Base-by-base conservation (phyloP, 768 basidiomycete species). In the Rhizopogon rudus region DNA sequence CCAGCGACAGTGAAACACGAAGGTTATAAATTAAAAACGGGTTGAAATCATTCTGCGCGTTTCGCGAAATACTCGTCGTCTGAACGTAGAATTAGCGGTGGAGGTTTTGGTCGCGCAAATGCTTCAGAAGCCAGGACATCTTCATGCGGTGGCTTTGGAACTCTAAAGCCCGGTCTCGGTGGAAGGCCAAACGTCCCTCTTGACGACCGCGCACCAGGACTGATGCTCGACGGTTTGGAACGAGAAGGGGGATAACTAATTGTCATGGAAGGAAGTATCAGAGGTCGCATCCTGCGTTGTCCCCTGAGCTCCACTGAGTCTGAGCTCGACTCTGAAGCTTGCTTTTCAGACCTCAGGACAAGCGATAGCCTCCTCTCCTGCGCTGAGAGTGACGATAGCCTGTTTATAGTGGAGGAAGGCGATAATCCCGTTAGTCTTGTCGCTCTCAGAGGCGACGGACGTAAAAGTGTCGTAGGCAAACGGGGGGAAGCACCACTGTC, bases 21-120 rank as follows among this genome's bases (percentile, higher is more conserved):
- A 48, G 5, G 14, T 37, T 37, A 49, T 14, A 49, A 37, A 49
- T 49, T 37, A 25, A 49, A 49, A 6, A 49, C 25, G 8, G 31
- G 20, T 1, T 39, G 56, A 57, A 51, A 45, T 67, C 54, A 44
- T 69, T 62, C 52, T 25, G 52, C 25, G 57, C 48, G 14, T 49
- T 14, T 49, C 14, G 44, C 40, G 61, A 43, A 55, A 51, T 56
- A 57, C 22, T 55, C 57, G 20, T 25, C 22, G 25, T 60, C 57
- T 29, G 60, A 44, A 35, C 57, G 52, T 49, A 72, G 53, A 46
- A 59, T 42, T 12, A 69, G 57, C n/a, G 77, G 79, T 31, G 79
- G 73, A 20, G 77, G 73, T 59, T 80, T 65, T 51, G 75, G 77
- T 46, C 72, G 68, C 54, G 78, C 75, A 60, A 67, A 71, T 40